Conservation (phyloP, 2,329 filamentous ascomycete species). For the Calonectria crousiana region DNA sequence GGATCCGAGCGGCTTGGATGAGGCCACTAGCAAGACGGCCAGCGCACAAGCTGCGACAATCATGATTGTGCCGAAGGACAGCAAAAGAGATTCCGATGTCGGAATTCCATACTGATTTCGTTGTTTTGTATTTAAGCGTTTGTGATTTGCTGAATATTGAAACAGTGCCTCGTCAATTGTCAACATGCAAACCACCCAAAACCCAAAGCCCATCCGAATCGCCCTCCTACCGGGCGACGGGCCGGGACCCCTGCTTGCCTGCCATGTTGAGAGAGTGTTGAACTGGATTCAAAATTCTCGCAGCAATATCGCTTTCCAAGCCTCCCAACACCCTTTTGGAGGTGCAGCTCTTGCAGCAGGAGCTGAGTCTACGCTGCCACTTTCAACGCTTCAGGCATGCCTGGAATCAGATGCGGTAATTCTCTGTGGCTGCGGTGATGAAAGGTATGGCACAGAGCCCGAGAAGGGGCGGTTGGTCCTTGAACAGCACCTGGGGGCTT, state of each 20-base stretch:
- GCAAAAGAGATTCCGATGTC: not conserved
- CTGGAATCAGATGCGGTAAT: not conserved
- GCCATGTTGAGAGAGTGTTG: not conserved
- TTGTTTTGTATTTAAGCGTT: not conserved
- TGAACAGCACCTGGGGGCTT: slow-evolving; percentile 90
- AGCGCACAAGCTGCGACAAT: too few relatives aligned
- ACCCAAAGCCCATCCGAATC: not conserved
- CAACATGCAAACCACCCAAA: not conserved
- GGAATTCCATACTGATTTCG: not conserved
- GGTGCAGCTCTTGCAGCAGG: not conserved
- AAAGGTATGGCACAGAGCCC: slow-evolving; percentile 55
- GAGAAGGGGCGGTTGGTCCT: slow-evolving; percentile 91
- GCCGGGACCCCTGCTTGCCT: not conserved
- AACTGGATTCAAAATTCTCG: not conserved
- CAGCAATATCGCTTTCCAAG: not conserved
- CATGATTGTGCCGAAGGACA: not conserved
- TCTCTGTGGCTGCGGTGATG: not conserved
- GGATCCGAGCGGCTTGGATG: not conserved
- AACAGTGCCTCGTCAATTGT: not conserved
- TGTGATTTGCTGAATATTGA: not conserved
- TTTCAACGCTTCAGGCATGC: not conserved
- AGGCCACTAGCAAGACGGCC: not conserved
- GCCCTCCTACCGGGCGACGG: not conserved
- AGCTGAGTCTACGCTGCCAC: not conserved
- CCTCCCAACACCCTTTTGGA: not conserved